A percentile compares a stretch with the other conserved stretches of the same genome.
phyloP scores from a whole-genome alignment of 1,139 yeast species.

The Geotrichum reessii region DNA sequence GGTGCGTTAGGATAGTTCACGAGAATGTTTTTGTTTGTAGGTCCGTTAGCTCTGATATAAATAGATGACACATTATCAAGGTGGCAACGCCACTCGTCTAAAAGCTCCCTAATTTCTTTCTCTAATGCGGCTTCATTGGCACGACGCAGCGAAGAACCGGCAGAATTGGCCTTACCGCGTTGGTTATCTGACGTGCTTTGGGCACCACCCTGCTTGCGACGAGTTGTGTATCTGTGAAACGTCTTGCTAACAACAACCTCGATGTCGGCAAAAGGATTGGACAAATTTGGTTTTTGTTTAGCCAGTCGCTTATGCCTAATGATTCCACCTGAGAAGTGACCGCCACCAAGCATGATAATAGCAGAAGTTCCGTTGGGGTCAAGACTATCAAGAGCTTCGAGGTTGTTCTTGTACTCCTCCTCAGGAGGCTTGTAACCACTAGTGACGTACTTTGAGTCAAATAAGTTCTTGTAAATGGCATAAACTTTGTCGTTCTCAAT shows the following conservation, averaged over 20 bases:
- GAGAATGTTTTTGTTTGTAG: conserved; percentile 57
- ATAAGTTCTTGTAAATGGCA: conserved; percentile 67
- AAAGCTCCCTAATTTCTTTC: conserved; percentile 64
- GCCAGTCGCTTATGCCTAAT: conserved; percentile 63
- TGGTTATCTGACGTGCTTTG: conserved; percentile 91
- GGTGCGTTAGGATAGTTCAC: conserved; percentile 61
- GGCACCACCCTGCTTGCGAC: conserved; percentile 97
- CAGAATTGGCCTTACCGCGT: conserved; percentile 92
- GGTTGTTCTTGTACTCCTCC: conserved; percentile 10
- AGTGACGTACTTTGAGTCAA: conserved; percentile 43
- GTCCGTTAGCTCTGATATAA: conserved; percentile 81
- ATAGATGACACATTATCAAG: conserved; percentile 59
- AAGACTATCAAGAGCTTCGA: conserved; percentile 38
- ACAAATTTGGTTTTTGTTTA: conserved; percentile 40
- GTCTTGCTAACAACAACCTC: conserved; percentile 67
- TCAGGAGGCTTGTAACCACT: conserved; percentile 37
- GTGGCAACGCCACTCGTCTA: conserved; percentile 53
- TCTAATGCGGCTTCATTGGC: conserved; percentile 81
- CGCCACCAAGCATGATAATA: conserved; percentile 92
- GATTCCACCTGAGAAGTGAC: conserved; percentile 96
- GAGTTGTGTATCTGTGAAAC: conserved; percentile 89
- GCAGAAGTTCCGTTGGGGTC: conserved; percentile 48
- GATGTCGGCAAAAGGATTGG: conserved; percentile 43
- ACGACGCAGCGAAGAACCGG: conserved; percentile 86
- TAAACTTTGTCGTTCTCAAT: conserved; percentile 48